Evolutionary conservation across 1,284 basidiomycete species (phyloP), one percentile per base, ranked within the genome.

Genomic region (Trichosporon asahii): DNA sequence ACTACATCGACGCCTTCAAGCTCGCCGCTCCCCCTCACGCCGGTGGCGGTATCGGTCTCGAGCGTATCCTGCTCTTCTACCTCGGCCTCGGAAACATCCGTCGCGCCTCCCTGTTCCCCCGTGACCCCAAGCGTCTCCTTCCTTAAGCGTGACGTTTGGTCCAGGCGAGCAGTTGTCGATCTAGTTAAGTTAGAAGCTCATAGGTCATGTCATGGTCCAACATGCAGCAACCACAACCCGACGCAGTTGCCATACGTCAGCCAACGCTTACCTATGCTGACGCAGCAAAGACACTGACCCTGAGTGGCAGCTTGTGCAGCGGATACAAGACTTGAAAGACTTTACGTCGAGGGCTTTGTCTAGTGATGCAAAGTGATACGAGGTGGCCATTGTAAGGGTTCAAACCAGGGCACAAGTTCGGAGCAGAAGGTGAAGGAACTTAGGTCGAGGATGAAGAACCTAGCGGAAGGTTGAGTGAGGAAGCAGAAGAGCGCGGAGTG

Each of bases 51-150:
- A 86, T 88, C 71, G 87, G 94, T 71, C 87, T 99, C 69, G 96
- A 99, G 86, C 91, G 96, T 71, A 95, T 99, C 64, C 85, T 98
- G 78, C 95, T 97, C 94, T 98, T 94, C 88, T 81, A 79, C 77
- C 85, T 96, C 81, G 94, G 94, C 85, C 87, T 97, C 74, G 93
- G 92, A 85, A 98, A 99, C 87, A 97, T 99, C 79, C 89, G 96
- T 70, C 87, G 95, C 66, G 94, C 94, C 25, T 93, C 91, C 65
- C 84, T 98, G 81, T 99, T 99, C 90, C 97, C 97, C 29, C 89
- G 94, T 79, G 94, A 96, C 85, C 94, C 94, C 71, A 86, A 85
- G 77, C 82, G 87, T 68, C 84, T 88, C 70, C 80, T 75, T 60
- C 84, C 85, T 61, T 84, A 65, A 61, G 57, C 18, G 18, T 18